Base-by-base conservation (phyloP, 192 early-diverging fungal genomes). In the Linnemannia hyalina region DNA sequence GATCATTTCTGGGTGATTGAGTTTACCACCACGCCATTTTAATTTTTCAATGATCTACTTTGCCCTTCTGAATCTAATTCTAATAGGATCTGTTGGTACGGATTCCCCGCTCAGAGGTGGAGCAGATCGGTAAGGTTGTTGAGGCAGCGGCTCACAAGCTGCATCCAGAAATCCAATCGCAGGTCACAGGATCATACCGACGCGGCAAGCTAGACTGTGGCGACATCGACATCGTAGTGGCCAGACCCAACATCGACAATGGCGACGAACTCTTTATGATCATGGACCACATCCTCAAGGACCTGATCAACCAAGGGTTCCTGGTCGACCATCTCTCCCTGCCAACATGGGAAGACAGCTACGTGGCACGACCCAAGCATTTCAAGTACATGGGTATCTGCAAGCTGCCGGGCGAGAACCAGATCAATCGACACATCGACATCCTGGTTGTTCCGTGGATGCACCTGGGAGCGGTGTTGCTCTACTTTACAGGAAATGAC, bases 371-470 rank as follows among this genome's bases (percentile, higher is more conserved):
- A 15, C 74, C 75, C 3, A 87, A 83, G 60, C 83, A 84, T 70
- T 78, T 78, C 88, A 81, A 82, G 55, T 89, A 87, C 73, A 88
- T 89, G 87, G 84, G 85, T 2, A 83, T 89, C 38, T 85, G 80
- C 63, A 60, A 69, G 32, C 46, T 88, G 11, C 75, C 78, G 6
- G 78, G 79, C 23, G 72, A 76, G 10, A 63, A 46, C 22, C 7
- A 54, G 29, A 60, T 80, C 1, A 76, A 89, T 69, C 85, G 54
- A 40, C 86, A 89, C 38, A 88, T 89, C 38, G 88, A 86, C 35
- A 84, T 83, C 49, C 49, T 86, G 29, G 75, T 83, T 13, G 81
- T 88, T 22, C 85, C 82, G 0, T 83, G 82, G 81, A 80, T 75
- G 15, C 80, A 88, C 54, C 46, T 81, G 4, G 89, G 87, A 8